These are phyloP conservation scores for Gossypium mustelinum DNA, from an alignment of 345 rosid species.

Conservation along the genomic window DNA sequence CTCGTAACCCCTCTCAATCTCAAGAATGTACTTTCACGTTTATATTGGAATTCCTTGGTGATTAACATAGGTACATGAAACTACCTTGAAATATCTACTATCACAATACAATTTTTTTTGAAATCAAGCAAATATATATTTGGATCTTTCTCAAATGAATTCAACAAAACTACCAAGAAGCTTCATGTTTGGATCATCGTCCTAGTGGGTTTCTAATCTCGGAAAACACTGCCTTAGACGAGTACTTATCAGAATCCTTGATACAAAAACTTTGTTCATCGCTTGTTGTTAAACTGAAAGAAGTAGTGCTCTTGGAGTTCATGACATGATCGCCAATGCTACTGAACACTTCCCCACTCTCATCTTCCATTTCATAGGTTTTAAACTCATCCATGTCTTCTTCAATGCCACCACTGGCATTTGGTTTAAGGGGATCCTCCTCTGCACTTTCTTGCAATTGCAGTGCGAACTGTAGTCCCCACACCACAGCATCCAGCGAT, in stretches of 20 bases:
- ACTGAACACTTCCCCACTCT: conserved; percentile 11
- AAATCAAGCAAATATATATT: neutral
- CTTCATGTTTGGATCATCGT: neutral
- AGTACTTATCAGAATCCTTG: neutral
- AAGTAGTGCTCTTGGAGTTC: neutral
- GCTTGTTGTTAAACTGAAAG: conserved; percentile 9
- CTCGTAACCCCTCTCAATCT: rapidly evolving
- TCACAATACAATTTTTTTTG: neutral
- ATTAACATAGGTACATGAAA: neutral
- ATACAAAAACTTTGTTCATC: conserved; percentile 7
- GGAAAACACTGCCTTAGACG: neutral
- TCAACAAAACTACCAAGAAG: neutral
- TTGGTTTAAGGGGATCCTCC: neutral
- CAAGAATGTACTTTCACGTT: rapidly evolving
- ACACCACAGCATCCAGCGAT: conserved; percentile 23
- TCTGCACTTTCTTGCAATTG: conserved; percentile 16
- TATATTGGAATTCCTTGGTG: too few relatives aligned
- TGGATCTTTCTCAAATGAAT: neutral
- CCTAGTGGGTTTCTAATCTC: conserved; percentile 10
- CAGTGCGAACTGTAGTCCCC: conserved; percentile 21
- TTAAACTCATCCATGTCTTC: neutral
- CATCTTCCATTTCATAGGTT: neutral
- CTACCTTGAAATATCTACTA: neutral
- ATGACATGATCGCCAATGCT: conserved; percentile 15
- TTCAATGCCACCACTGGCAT: neutral